phyloP scores from a whole-genome alignment of 148 eudicot genomes.

The Rhododendron simsii region DNA sequence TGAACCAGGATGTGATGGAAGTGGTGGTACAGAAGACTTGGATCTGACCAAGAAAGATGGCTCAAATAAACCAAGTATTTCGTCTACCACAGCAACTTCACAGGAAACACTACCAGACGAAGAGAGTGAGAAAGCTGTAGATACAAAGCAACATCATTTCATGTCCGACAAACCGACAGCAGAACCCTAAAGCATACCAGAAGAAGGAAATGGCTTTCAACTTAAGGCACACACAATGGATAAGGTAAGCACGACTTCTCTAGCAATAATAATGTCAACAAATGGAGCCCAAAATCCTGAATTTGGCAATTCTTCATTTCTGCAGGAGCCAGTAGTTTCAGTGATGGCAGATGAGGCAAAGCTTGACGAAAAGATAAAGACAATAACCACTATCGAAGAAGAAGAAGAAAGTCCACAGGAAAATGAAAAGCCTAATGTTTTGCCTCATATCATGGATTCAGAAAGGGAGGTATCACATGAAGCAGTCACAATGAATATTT shows the following conservation, averaged over 20 bases:
- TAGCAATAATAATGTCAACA: neutral
- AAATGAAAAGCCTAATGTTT: conserved; percentile 13
- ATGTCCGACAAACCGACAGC: conserved; percentile 1
- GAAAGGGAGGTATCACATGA: conserved; percentile 2
- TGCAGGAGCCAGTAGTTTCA: conserved; percentile 23
- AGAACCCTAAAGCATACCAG: neutral
- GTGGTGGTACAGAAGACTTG: conserved; percentile 1
- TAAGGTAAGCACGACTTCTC: conserved; percentile 20
- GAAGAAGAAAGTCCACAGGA: conserved; percentile 9
- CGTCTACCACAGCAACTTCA: conserved; percentile 2
- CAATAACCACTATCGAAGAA: conserved; percentile 12
- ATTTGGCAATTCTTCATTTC: conserved; percentile 1
- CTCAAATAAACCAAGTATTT: neutral
- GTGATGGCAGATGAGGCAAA: conserved; percentile 6
- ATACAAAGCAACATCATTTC: neutral
- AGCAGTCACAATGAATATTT: conserved; percentile 5
- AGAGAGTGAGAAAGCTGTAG: neutral
- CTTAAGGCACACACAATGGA: conserved; percentile 8
- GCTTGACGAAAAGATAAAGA: conserved; percentile 5
- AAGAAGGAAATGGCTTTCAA: conserved; percentile 10
- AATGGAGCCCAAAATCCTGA: neutral
- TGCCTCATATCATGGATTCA: conserved; percentile 18
- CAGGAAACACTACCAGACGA: conserved; percentile 11
- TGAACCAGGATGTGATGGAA: neutral
- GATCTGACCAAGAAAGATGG: conserved; percentile 12